Percentiles rank a stretch among this genome's conserved stretches.
Evolutionary conservation across 495 filamentous ascomycete species (phyloP).

Genomic region (Filosporella fistucella): DNA sequence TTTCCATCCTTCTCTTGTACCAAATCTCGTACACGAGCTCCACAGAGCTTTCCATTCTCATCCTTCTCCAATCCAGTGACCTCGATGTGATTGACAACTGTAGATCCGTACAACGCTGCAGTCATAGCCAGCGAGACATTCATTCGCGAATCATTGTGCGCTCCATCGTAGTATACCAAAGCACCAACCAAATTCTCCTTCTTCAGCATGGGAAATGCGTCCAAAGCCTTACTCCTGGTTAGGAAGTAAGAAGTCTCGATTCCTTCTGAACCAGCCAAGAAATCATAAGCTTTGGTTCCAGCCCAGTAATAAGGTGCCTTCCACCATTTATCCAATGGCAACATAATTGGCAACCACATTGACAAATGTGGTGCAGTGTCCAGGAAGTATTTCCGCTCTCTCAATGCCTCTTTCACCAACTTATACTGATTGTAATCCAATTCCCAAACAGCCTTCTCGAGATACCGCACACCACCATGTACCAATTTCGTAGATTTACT

Average conservation of each 20-base stretch:
- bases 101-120: constrained; percentile 87
- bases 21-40: constrained; percentile 73
- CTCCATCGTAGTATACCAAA: constrained; percentile 96
- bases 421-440: constrained; percentile 94
- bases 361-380: constrained; percentile 95
- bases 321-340: constrained; percentile 94
- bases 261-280: constrained; percentile 90
- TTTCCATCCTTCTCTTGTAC: constrained; percentile 52
- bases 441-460: constrained; percentile 97
- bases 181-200: constrained; percentile 81
- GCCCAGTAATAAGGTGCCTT: constrained; percentile 97
- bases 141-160: constrained; percentile 98
- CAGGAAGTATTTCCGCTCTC: constrained; percentile 93
- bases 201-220: constrained; percentile 97
- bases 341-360: constrained; percentile 95
- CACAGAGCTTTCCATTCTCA: constrained; percentile 69
- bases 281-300: constrained; percentile 93
- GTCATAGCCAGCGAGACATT: constrained; percentile 96
- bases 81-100: constrained; percentile 90
- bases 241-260: constrained; percentile 97
- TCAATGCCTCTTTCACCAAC: constrained; percentile 89
- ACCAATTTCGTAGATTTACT: constrained; percentile 97
- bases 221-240: constrained; percentile 88
- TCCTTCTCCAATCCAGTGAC: constrained; percentile 83
- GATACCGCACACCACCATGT: constrained; percentile 91